A percentile compares a stretch with the other conserved stretches of the same genome.
These are phyloP conservation scores for Pseudomicrostroma phylloplanum DNA, from an alignment of 1,284 basidiomycete genomes.

Conservation along the genomic window DNA sequence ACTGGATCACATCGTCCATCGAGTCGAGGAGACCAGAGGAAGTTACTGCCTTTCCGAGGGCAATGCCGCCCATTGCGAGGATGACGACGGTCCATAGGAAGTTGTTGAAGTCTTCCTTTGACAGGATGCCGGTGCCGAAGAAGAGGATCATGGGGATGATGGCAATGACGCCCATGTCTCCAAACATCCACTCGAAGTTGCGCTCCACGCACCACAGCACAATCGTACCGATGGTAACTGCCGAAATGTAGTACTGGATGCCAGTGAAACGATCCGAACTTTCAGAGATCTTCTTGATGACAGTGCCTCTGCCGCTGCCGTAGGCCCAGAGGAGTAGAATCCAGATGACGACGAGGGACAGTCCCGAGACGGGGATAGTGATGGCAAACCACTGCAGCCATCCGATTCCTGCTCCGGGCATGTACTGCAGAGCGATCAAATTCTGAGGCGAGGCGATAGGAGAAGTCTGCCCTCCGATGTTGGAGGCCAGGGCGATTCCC, in stretches of 20 bases:
- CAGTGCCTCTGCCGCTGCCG: slow-evolving; percentile 63
- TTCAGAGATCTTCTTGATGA: slow-evolving; percentile 42
- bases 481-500: slow-evolving; percentile 91
- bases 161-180: slow-evolving; percentile 94
- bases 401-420: slow-evolving; percentile 72
- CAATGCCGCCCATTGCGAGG: slow-evolving; percentile 85
- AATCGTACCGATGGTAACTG: slow-evolving; percentile 81
- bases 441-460: slow-evolving; percentile 92
- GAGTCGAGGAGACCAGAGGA: slow-evolving; percentile 73
- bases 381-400: slow-evolving; percentile 95
- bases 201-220: slow-evolving; percentile 85
- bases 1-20: slow-evolving; percentile 22
- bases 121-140: slow-evolving; percentile 87
- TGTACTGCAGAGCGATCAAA: slow-evolving; percentile 79
- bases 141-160: slow-evolving; percentile 86
- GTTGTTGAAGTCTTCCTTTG: slow-evolving; percentile 63
- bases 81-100: slow-evolving; percentile 51
- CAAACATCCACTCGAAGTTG: slow-evolving; percentile 68
- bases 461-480: slow-evolving; percentile 94
- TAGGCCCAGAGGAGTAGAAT: slow-evolving; percentile 78
- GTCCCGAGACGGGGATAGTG: slow-evolving; percentile 77
- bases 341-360: slow-evolving; percentile 87
- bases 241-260: slow-evolving; percentile 85
- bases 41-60: slow-evolving; percentile 86
- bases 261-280: slow-evolving; percentile 58